Evolutionary conservation across 306 rosid genomes (phyloP), one percentile per base, ranked within the genome.

Genomic region (Ammopiptanthus mongolicus): DNA sequence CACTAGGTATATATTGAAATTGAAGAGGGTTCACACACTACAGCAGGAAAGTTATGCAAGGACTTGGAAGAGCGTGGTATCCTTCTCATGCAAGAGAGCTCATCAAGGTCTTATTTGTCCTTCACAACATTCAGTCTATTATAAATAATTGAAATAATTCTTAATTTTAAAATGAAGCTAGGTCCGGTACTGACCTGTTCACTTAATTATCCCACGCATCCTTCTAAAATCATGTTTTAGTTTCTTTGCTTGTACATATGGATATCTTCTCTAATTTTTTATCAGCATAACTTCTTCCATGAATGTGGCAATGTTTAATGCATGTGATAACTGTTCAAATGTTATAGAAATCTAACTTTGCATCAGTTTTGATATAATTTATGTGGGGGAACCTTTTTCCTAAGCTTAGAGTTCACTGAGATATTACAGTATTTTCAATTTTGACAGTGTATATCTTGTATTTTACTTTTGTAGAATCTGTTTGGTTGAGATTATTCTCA

Each of bases 31-130:
- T 69, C 88, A 51, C 67, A 42, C 6, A 78, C 82, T 52, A 79
- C 82, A 36, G 83, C 87, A 18, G 97, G 75, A 71, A 85, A 81
- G 80, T 65, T 93, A 25, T 14, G 69, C 78, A 85, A 88, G 79
- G 80, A 83, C 61, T 33, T 91, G 80, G 87, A 81, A 85, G 88
- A 86, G 33, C 85, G 84, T 28, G 93, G 93, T 22, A 76, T 91
- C 65, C 90, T 82, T 57, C 15, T 87, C 62, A 65, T 91, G 89
- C 77, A 3, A 36, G 90, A 66, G 68, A 74, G 80, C 80, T 59
- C 87, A 34, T 72, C 91, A 75, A 93, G 98, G 98, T 93, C 29
- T 64, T 73, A 9, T 73, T 83, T 66, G 5, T 55, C 50, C 51
- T 36, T 65, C 72, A 62, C 4, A 65, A 76, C 44, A 57, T 44